These are phyloP conservation scores for Talaromyces ruber DNA, from an alignment of 495 filamentous ascomycete species.

Conservation along the genomic window DNA sequence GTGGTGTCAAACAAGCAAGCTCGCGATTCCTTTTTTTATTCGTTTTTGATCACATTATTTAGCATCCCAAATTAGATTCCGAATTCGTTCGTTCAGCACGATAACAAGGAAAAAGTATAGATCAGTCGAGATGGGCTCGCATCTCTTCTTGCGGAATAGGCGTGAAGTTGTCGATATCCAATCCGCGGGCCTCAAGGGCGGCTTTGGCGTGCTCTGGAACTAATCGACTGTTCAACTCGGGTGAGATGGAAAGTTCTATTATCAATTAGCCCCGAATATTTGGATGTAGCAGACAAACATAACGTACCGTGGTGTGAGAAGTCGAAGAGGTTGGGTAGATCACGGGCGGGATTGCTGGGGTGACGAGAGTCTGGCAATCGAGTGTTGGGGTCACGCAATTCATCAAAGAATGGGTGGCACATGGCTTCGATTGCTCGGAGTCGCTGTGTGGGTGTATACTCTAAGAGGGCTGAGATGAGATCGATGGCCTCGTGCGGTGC, in stretches of 20 bases:
- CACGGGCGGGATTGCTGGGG: constrained; percentile 62
- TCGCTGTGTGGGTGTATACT: constrained; percentile 95
- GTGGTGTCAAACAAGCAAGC: constrained; percentile 6
- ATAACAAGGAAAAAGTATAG: constrained; percentile 8
- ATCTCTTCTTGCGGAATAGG: constrained; percentile 89
- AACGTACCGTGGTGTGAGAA: constrained; percentile 86
- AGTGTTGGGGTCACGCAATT: constrained; percentile 81
- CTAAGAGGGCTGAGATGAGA: constrained; percentile 83
- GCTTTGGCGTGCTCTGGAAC: constrained; percentile 76
- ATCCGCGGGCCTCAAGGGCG: constrained; percentile 61
- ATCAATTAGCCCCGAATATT: constrained; percentile 9
- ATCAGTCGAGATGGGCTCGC: constrained; percentile 96
- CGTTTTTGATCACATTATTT: constrained; percentile 7
- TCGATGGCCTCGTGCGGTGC: constrained; percentile 89
- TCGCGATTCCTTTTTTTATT: constrained; percentile 2
- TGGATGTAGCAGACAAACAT: constrained; percentile 24
- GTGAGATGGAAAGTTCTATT: constrained; percentile 91
- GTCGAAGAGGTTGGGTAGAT: constrained; percentile 83
- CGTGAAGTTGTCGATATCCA: constrained; percentile 90
- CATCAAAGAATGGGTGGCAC: constrained; percentile 98
- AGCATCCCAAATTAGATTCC: constrained; percentile 5
- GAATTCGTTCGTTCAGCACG: constrained; percentile 20
- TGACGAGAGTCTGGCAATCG: constrained; percentile 91
- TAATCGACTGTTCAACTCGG: constrained; percentile 75
- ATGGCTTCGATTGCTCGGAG: constrained; percentile 92